Conservation (phyloP, 768 basidiomycete genomes). For the Rhodotorula kratochvilovae region DNA sequence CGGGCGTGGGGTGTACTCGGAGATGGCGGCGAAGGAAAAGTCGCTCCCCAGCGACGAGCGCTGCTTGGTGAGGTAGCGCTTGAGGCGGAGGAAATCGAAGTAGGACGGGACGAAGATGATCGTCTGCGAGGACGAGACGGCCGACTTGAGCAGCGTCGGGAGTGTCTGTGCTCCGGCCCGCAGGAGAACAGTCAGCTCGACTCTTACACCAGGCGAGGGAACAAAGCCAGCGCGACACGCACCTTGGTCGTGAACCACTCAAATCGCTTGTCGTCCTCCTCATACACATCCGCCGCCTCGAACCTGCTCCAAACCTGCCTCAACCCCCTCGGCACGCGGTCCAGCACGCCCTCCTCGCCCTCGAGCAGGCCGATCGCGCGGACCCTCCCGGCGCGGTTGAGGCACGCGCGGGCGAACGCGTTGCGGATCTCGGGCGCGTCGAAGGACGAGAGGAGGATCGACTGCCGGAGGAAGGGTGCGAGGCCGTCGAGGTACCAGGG, state of each 20-base stretch:
- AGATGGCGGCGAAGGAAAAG: conserved; percentile 73
- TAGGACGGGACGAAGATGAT: conserved; percentile 88
- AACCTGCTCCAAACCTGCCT: conserved; percentile 76
- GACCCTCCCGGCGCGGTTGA: conserved; percentile 80
- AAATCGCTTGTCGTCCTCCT: conserved; percentile 83
- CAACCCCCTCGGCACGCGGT: conserved; percentile 71
- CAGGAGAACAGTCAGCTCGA: background rate
- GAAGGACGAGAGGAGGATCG: conserved; percentile 76
- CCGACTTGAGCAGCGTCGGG: conserved; percentile 78
- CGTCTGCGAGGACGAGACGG: conserved; percentile 84
- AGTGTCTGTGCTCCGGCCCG: conserved; percentile 56
- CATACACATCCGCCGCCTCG: conserved; percentile 63
- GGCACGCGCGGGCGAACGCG: conserved; percentile 67
- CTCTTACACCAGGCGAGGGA: background rate
- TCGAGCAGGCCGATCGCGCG: conserved; percentile 54
- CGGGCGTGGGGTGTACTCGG: conserved; percentile 95
- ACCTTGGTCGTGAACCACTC: conserved; percentile 82
- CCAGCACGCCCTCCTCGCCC: conserved; percentile 62
- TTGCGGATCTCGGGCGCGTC: conserved; percentile 83
- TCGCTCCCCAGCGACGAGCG: conserved; percentile 64
- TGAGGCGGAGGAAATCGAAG: conserved; percentile 89
- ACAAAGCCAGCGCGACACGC: conserved; percentile 11
- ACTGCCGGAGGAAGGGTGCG: conserved; percentile 79
- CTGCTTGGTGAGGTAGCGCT: conserved; percentile 56
- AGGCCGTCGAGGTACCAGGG: conserved; percentile 97